Base-by-base conservation (phyloP, 768 basidiomycete species). In the Suillus lakei region DNA sequence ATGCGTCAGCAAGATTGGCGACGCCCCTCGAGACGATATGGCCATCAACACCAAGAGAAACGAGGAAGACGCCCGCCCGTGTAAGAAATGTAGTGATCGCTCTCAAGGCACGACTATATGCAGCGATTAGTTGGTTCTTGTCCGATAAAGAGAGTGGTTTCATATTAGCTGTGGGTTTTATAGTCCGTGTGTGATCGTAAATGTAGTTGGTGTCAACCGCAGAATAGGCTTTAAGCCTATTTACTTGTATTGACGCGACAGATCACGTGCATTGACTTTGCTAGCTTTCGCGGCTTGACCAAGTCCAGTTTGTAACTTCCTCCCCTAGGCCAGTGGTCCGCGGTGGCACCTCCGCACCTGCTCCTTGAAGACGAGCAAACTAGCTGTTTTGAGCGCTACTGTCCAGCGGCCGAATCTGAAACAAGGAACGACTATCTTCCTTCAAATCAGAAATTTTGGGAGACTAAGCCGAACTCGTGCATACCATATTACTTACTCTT, bases 211-310 rank as follows among this genome's bases (percentile, higher is more conserved):
- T 30, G 10, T n/a, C 30, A 54, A 54, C 23, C 48, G 10, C 48
- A 26, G 48, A 26, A 26, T 13, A 16, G 16, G 13, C 44, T 41
- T 41, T 41, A 5, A 12, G 16, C 28, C 9, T 53, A 30, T 53
- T 53, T 53, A 21, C 51, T 30, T 30, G 18, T 53, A 32, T 53
- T 32, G 56, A 58, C 56, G 56, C 15, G 56, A 39, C 56, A 28
- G 56, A 58, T 58, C 56, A 58, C 56, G 56, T 58, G 56, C 15
- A 28, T 39, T 58, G n/a, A 39, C 36, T 54, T 54, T 54, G 53
- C 12, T 41, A 46, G 44, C n/a, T 39, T 39, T 16, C 32, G 32
- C 32, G n/a, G n/a, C n/a, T n/a, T 8, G 36, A 38, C 36, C 12
- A 10, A 38, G 10, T 38, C 36, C 36, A 38, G 32, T 34, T 4